Percentiles rank a stretch among this genome's conserved stretches.
These are phyloP conservation scores for Solanum acaule DNA, from an alignment of 257 asterid genomes.

Conservation along the genomic window DNA sequence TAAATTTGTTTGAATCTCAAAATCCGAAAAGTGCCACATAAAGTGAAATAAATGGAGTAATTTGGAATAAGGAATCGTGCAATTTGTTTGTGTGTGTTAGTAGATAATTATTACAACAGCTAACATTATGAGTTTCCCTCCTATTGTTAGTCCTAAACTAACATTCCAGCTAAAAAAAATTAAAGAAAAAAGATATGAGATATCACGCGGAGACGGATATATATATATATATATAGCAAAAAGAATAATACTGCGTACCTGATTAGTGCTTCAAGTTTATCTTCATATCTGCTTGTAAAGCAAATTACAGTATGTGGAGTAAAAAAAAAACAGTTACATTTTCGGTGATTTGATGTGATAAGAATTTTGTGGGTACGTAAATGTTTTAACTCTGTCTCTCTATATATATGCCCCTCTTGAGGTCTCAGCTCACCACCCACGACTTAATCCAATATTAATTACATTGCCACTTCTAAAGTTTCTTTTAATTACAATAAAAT, in stretches of 20 bases:
- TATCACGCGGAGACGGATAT: not conserved
- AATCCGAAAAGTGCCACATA: too few species aligned
- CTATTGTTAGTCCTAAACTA: not conserved
- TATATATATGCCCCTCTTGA: not conserved
- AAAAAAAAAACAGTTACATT: not conserved
- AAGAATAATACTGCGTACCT: not conserved
- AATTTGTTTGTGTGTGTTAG: not conserved
- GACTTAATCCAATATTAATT: not conserved
- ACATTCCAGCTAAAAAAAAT: not conserved
- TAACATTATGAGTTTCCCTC: not conserved
- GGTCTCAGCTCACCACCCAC: not conserved
- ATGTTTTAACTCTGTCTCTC: not conserved
- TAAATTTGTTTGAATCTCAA: too few species aligned
- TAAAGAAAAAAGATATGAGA: not conserved
- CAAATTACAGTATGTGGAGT: not conserved
- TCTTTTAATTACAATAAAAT: not conserved
- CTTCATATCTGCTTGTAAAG: not conserved
- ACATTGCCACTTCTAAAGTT: not conserved
- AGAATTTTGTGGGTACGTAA: not conserved
- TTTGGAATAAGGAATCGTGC: not conserved
- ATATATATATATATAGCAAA: not conserved
- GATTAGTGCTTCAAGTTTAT: not conserved
- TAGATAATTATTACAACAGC: not conserved
- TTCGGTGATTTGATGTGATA: not conserved
- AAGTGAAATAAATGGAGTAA: too few species aligned